Evolutionary conservation across 495 filamentous ascomycete genomes (phyloP), one percentile per base, ranked within the genome.

Genomic region (Durotheca rogersii): DNA sequence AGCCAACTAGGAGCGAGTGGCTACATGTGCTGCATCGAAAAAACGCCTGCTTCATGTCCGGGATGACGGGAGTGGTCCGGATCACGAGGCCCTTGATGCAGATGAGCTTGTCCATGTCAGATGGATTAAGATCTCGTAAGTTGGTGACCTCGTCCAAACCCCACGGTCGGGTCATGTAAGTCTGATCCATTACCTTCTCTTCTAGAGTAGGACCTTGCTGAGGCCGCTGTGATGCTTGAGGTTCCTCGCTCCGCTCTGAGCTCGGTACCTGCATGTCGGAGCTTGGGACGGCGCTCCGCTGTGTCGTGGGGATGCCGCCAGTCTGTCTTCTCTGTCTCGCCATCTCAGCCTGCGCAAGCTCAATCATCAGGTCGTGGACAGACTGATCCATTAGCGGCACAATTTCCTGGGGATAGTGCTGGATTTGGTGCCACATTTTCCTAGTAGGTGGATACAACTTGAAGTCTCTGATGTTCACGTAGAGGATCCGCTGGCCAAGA

Each of bases 11-110:
- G 25, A 94, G 81, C 4, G 88, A 90, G 69, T 95, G 90, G 51
- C 89, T 88, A 66, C 93, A 99, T 27, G 88, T 82, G 53, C 87
- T 85, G 68, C 93, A 99, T 56, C 87, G 84, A 81, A 99, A 99
- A 73, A 96, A 97, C 0, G 89, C 89, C 27, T 73, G 64, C 60
- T 94, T 96, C 94, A 97, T 97, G 61, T 99, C 93, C 2, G 93
- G 93, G 52, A 99, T 97, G 47, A 97, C 84, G 3, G 93, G 89
- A 1, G 94, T 96, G 11, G 95, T 86, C 15, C 93, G 86, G 61
- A 99, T 99, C 34, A 97, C 93, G 31, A 99, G 77, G 41, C 93
- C 93, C 70, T 97, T 99, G 69, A 99, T 86, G 62, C 85, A 89
- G 53, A 99, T 81, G 49, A 99, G 79, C 69, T 95, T 95, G 75